phyloP scores from a whole-genome alignment of 1,139 yeast genomes.

The Sugiyamaella novakii region DNA sequence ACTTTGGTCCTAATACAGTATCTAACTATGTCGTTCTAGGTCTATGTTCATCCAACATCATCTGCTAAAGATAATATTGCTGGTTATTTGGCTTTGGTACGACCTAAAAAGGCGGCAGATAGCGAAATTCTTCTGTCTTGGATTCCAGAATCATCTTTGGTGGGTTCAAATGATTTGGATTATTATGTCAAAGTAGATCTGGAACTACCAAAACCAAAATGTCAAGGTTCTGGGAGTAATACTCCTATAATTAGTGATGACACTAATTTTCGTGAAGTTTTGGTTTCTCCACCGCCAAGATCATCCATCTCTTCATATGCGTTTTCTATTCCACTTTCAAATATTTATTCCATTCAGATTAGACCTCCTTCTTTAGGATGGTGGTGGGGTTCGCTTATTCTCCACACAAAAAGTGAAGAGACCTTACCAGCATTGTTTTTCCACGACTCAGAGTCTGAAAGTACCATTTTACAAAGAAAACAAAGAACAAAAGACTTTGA shows the following conservation, averaged over 20 bases:
- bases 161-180: slow-evolving; percentile 51
- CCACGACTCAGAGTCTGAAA: slow-evolving; percentile 85
- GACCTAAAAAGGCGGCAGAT: slow-evolving; percentile 53
- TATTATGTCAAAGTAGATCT: slow-evolving; percentile 58
- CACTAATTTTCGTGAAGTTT: slow-evolving; percentile 35
- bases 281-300: slow-evolving; percentile 55
- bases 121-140: slow-evolving; percentile 71
- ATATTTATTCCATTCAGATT: slow-evolving; percentile 75
- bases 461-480: slow-evolving; percentile 64
- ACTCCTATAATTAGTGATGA: too few species aligned
- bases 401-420: slow-evolving; percentile 67
- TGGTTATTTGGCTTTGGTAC: slow-evolving; percentile 70
- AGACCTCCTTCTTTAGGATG: slow-evolving; percentile 82
- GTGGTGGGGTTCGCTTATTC: slow-evolving; percentile 87
- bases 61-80: slow-evolving; percentile 72
- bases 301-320: slow-evolving; percentile 63
- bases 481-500: slow-evolving; percentile 66
- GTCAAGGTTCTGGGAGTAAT: too few species aligned
- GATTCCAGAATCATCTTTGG: slow-evolving; percentile 65
- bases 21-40: slow-evolving; percentile 43
- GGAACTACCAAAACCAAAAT: too few species aligned
- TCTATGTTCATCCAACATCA: slow-evolving; percentile 78
- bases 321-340: slow-evolving; percentile 61
- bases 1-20: too few species aligned
- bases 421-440: slow-evolving; percentile 84